phyloP scores from a whole-genome alignment of 139 green algal genomes.

The Chlorella sp. region DNA sequence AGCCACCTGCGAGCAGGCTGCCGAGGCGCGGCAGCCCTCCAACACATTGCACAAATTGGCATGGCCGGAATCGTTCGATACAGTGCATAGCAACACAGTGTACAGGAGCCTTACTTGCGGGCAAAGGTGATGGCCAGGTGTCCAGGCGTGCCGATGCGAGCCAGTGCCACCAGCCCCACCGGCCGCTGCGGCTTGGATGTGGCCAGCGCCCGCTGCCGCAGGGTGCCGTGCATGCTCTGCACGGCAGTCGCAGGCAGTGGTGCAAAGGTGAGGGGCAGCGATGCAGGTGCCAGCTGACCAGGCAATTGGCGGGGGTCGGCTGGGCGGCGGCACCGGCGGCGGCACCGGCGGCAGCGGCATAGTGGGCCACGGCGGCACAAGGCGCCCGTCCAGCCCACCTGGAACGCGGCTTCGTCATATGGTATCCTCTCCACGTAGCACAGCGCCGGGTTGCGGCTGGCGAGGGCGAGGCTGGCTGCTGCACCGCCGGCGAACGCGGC shows the following conservation, averaged over 20 bases:
- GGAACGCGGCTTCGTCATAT: slow-evolving; percentile 42
- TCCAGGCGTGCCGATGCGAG: neutral
- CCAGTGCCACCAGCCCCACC: neutral
- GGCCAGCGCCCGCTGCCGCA: neutral
- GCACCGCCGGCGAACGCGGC: neutral
- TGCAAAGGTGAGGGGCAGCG: neutral
- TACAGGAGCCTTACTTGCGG: slow-evolving; percentile 22
- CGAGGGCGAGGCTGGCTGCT: neutral
- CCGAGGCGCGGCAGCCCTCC: too few relatives aligned
- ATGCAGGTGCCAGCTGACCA: too few relatives aligned
- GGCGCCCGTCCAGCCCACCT: neutral
- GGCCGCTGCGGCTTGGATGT: slow-evolving; percentile 16
- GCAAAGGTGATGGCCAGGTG: slow-evolving; percentile 15
- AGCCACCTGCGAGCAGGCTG: too few relatives aligned
- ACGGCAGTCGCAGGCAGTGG: neutral
- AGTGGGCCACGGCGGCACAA: neutral
- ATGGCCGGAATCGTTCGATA: too few relatives aligned
- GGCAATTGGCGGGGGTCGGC: too few relatives aligned
- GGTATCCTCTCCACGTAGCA: slow-evolving; percentile 23
- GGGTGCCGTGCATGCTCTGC: slow-evolving; percentile 10
- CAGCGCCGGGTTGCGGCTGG: neutral
- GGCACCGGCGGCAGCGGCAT: neutral
- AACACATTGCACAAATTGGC: too few relatives aligned
- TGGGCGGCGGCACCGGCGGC: neutral
- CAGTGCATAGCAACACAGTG: too few relatives aligned